Evolutionary conservation across 345 rosid species (phyloP).

Genomic region (Excoecaria agallocha): DNA sequence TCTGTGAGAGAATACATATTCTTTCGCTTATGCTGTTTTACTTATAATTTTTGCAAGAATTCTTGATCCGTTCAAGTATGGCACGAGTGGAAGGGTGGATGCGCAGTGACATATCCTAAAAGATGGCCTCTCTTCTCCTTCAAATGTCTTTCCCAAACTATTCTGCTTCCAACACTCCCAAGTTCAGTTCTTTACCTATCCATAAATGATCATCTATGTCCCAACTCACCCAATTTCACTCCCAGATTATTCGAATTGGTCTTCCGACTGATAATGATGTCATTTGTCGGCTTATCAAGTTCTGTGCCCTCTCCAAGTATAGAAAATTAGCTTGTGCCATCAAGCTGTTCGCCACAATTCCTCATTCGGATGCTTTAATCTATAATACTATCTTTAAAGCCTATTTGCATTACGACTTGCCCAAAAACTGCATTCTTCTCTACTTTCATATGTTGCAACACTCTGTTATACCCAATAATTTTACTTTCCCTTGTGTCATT

Average conservation of each 20-base stretch:
- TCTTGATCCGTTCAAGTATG: no score
- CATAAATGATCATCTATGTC: slow-evolving; percentile 38
- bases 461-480: no score
- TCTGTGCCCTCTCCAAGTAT: no score
- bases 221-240: slow-evolving; percentile 34
- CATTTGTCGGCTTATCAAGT: no score
- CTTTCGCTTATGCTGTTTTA: no score
- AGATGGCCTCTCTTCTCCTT: neutral
- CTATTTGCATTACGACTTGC: slow-evolving; percentile 20
- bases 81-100: no score
- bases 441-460: slow-evolving; percentile 34
- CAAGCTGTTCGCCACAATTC: slow-evolving; percentile 36
- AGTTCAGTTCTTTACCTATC: neutral
- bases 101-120: no score
- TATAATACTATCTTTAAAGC: slow-evolving; percentile 37
- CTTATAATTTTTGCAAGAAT: no score
- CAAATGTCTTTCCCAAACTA: neutral
- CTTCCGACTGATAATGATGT: slow-evolving; percentile 36
- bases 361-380: slow-evolving; percentile 39
- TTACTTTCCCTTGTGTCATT: no score
- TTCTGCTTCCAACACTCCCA: neutral
- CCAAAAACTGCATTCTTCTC: slow-evolving; percentile 27
- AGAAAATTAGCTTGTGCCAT: slow-evolving; percentile 35
- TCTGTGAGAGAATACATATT: no score
- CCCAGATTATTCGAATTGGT: slow-evolving; percentile 37